Base-by-base conservation (phyloP, 805 yeast genomes). In the Candida ortonii region DNA sequence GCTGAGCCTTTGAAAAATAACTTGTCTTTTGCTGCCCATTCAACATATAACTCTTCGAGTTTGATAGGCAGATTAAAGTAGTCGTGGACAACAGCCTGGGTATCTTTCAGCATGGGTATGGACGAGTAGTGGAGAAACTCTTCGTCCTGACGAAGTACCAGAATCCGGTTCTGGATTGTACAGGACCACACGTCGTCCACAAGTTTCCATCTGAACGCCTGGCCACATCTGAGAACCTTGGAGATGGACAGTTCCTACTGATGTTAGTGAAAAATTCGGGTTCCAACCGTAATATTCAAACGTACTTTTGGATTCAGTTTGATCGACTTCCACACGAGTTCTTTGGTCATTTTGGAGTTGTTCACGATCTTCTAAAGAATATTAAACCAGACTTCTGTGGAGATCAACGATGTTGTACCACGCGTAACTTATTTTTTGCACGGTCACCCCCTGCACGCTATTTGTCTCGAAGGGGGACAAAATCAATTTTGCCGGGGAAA, bases 221-320 rank as follows among this genome's bases (percentile, higher is more conserved):
- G 96, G 1, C 96, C 96, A 52, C 95, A 84, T 26, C 93, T 64
- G 18, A 86, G 64, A 0, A 86, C 89, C 24, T 76, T 73, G 4
- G 77, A 58, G 4, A 86, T 58, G n/a, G 70, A 59, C 1, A 84
- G 62, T 45, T 85, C 93, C 30, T 59, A 28, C 18, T 5, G 25
- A n/a, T 25, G 40, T 31, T 33, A 23, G 33, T 31, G 20, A n/a
- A n/a, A n/a, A n/a, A n/a, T n/a, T n/a, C n/a, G n/a, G n/a, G n/a
- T n/a, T n/a, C n/a, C n/a, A n/a, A n/a, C n/a, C n/a, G n/a, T n/a
- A n/a, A n/a, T n/a, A n/a, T n/a, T 5, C 9, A 5, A 12, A 43
- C 57, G 25, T 38, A 52, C 57, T 25, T 38, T 46, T n/a, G 50
- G 51, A 9, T 48, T 46, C 5, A 57, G 13, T 14, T 32, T 41